Base-by-base conservation (phyloP, 2,329 filamentous ascomycete species). In the Penicillium sumatraense region DNA sequence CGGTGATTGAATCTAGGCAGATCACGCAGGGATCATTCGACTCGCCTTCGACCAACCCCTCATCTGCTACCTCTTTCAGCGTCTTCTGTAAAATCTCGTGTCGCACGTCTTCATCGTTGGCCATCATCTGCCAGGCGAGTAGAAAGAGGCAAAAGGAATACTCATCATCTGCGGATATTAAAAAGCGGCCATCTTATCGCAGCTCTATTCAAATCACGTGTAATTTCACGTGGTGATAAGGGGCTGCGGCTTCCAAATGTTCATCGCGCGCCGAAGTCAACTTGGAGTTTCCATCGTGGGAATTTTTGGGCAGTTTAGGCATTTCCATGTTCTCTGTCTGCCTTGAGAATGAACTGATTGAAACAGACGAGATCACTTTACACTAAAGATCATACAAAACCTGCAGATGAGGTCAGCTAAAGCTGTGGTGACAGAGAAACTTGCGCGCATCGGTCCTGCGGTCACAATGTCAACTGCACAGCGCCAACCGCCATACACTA, bases 1-100 rank as follows among this genome's bases (percentile, higher is more conserved):
- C 90, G 9, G 86, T 85, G 67, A 96, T 81, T 50, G 77, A 69
- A 53, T 93, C 89, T 57, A 97, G 86, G 73, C 93, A 98, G 72
- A 98, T 95, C 60, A 96, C 91, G 73, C 93, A 97, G 67, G 82
- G 85, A 59, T 82, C 77, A 18, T 14, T 46, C 10, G 42, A 14
- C 49, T 71, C 67, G n/a, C n/a, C n/a, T 35, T 71, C 61, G 46
- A 66, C 64, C 21, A 69, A 58, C 40, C 73, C 61, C 47, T 71
- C 70, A 29, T 66, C 57, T n/a, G 65, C 66, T 58, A 80, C 75
- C 67, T 81, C 77, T n/a, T 68, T 58, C 5, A 81, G 70, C 1
- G 78, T 80, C 29, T 71, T 74, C 46, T 77, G 74, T 41, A 80
- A 69, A 23, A 80, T 72, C 62, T 76, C 67, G 54, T 77, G 75